Evolutionary conservation across 345 rosid genomes (phyloP).

Genomic region (Physaria fendleri): DNA sequence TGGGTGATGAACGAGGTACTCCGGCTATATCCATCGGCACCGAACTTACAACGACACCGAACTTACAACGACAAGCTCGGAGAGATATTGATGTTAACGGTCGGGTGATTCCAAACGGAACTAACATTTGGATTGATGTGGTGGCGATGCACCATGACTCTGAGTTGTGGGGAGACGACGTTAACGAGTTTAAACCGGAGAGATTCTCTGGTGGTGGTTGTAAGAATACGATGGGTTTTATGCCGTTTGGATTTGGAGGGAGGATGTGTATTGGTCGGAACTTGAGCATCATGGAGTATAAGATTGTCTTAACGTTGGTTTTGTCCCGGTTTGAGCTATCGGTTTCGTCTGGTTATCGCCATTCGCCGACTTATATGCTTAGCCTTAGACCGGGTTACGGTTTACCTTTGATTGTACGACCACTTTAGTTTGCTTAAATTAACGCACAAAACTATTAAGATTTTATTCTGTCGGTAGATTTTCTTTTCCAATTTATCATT

Average conservation of each 20-base stretch:
- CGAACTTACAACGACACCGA: conserved; percentile 82
- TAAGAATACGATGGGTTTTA: conserved; percentile 77
- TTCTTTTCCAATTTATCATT: no score
- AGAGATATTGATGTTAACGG: conserved; percentile 46
- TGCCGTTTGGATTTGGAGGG: conserved; percentile 96
- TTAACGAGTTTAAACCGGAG: conserved; percentile 66
- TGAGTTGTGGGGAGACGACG: conserved; percentile 73
- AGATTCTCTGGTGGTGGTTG: conserved; percentile 82
- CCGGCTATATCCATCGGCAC: conserved; percentile 73
- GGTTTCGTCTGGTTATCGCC: conserved; percentile 53
- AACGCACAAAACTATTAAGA: not conserved
- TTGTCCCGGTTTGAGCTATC: conserved; percentile 64
- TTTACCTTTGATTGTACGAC: conserved; percentile 53
- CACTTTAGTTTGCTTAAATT: conserved; percentile 33
- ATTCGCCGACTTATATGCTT: conserved; percentile 62
- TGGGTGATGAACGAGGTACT: conserved; percentile 86
- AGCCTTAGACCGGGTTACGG: conserved; percentile 71
- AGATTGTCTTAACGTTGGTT: conserved; percentile 54
- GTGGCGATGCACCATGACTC: conserved; percentile 89
- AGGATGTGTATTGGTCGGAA: conserved; percentile 89
- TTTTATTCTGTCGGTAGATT: not conserved
- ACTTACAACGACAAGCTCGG: conserved; percentile 57
- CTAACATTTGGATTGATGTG: conserved; percentile 86
- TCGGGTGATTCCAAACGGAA: conserved; percentile 50
- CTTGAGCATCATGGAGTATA: conserved; percentile 68